phyloP scores from a whole-genome alignment of 1,284 basidiomycete species.

The Porogramme epimiltina region DNA sequence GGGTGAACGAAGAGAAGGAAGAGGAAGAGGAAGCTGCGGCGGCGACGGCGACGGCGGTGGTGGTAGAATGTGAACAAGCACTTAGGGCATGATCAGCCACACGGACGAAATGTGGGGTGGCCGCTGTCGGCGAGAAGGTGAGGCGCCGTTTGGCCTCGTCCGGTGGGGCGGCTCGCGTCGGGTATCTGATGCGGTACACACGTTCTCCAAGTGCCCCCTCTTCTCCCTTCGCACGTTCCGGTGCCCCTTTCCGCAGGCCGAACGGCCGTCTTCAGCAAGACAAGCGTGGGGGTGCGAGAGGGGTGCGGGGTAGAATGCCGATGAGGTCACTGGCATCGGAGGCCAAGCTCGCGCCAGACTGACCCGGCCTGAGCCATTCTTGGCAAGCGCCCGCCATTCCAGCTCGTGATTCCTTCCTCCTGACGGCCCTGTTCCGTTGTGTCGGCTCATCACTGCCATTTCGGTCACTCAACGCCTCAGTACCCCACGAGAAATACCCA shows the following conservation, averaged over 20 bases:
- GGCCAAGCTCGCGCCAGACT: background rate
- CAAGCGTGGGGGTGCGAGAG: background rate
- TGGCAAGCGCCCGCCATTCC: background rate
- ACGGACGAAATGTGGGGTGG: constrained; percentile 2
- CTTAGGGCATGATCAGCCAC: constrained; percentile 13
- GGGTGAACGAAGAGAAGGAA: background rate
- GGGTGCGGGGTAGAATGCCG: background rate
- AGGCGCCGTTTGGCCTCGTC: constrained; percentile 1
- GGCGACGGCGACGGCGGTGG: background rate
- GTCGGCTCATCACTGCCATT: constrained; percentile 3
- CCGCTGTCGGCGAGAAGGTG: background rate
- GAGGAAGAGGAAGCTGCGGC: background rate
- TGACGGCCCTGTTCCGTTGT: background rate
- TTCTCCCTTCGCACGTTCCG: background rate
- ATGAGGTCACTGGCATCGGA: background rate
- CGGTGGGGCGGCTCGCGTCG: background rate
- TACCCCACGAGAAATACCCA: too few species aligned
- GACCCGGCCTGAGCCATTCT: background rate
- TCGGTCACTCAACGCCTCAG: constrained; percentile 8
- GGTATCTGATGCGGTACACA: background rate
- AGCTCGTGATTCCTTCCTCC: constrained; percentile 1
- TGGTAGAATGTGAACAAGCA: constrained; percentile 9
- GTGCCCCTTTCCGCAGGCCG: too few species aligned
- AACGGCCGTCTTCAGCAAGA: too few species aligned
- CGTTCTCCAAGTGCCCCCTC: background rate